Base-by-base conservation (phyloP, 306 rosid genomes). In the Rubus idaeus region DNA sequence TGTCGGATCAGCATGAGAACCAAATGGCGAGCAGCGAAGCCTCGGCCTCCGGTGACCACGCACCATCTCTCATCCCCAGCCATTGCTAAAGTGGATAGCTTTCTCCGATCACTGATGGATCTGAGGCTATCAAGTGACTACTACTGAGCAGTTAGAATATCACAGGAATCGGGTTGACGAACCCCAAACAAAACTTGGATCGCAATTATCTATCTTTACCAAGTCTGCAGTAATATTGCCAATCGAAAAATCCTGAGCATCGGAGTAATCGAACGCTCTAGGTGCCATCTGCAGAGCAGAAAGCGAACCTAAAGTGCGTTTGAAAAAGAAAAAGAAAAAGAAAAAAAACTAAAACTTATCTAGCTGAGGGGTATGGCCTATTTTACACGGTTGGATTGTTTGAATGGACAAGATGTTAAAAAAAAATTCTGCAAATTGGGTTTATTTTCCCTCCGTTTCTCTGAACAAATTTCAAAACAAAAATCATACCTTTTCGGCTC, bases 1-100 rank as follows among this genome's bases (percentile, higher is more conserved):
- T 73, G 41, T 16, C 41, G 80, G 86, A 96, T 79, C 39, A 96
- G 87, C 94, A 88, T 89, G 73, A 86, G 90, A 3, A 91, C 97
- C 83, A 96, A 84, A 83, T 96, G 99, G 2, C 99, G 88, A 4
- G 99, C 99, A 16, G 97, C 96, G 74, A 96, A 96, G 71, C 99
- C 99, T 4, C 99, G 88, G 5, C 96, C 99, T 42, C 99, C 99
- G 30, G 96, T 96, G 55, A 96, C 98, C 62, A 91, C 91, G 78
- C 99, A 91, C 92, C 98, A 96, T 67, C 73, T 84, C 26, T 83
- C 90, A 46, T 75, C 90, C 5, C 46, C 79, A 4, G 84, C 79
- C 97, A 90, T 91, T 46, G 69, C 56, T 5, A 42, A 17, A 58
- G 44, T 50, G 20, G 35, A 30, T 30, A 30, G 35, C 35, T 30